Base-by-base conservation (phyloP, 129 eudicot species). In the Glebionis coronaria region DNA sequence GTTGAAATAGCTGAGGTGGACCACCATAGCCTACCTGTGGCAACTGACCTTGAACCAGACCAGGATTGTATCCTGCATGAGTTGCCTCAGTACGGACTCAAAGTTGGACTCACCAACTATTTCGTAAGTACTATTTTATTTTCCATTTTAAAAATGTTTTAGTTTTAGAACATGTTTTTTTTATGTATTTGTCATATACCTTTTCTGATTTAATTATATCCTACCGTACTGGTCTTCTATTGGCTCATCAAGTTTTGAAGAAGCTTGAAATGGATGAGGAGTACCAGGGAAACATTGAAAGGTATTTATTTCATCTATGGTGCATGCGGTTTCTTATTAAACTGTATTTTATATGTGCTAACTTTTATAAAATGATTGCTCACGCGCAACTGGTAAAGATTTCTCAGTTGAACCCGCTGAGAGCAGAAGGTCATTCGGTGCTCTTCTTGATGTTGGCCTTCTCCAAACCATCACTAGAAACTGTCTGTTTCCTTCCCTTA, bases 381-480 rank as follows among this genome's bases (percentile, higher is more conserved):
- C 46, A 21, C 76, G 88, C 96, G 98, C 98, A 27, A 83, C 87
- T 29, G 98, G 98, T 1, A 96, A 92, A 76, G 98, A 92, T 65
- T 92, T n/a, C 63, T 92, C 98, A 14, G 98, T 92, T 63, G 98
- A 92, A 60, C 97, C 97, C 11, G 83, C 83, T 20, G 97, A 91
- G 15, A 83, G 73, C 88, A 83, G 97, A 51, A 82, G 98, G 77
- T 96, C 98, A 0, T 92, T 92, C 83, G 91, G 96, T 45, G 98
- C 96, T 15, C 95, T 92, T 46, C 76, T 92, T 61, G 98, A 92
- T 84, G 98, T 92, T 86, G 98, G 98, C 25, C 96, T 92, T 53
- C 0, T 92, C 2, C 68, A 87, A 52, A 92, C 98, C 54, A 92
- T 96, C 1, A 92, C 98, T 3, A 96, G 98, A 12, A 92, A 92